Evolutionary conservation across 2,329 filamentous ascomycete species (phyloP), one percentile per base, ranked within the genome.

Genomic region (Apiospora rasikravindrae): DNA sequence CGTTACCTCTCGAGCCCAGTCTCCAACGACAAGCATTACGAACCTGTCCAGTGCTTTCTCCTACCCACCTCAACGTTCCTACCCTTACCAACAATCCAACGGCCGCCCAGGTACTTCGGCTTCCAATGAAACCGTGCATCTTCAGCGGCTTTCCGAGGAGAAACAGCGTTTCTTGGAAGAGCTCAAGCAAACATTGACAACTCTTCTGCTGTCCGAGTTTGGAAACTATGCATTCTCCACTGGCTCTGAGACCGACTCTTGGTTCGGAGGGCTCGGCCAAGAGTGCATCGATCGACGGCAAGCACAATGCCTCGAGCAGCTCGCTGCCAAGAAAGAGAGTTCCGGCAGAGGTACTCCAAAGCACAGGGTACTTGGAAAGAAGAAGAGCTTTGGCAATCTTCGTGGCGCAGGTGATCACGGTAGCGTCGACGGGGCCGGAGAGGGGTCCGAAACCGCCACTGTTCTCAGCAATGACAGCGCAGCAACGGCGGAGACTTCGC

Each of bases 191-290:
- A 93, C 91, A 0, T 84, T 98, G 51, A 96, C 92, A 1, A 95
- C 94, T 75, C 86, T 99, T 24, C 84, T 98, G 1, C 84, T 98
- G 37, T 98, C 96, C 69, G 96, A 99, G 80, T 86, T 98, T 4
- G 95, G 95, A 7, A 95, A 92, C 53, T 89, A 94, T 42, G 92
- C 98, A 1, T 96, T 97, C 81, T 90, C 91, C n/a, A 90, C 89
- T 69, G 96, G 96, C 3, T 97, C 95, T 57, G 96, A 99, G 83
- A 98, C 96, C 0, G 96, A 98, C 80, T 87, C 87, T 3, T 98
- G 96, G 93, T 96, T 98, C 76, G 87, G 89, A 70, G 89, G 89
- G 19, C 81, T 95, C 8, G 90, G 90, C 2, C 88, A 92, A 76
- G 85, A 92, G 75, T 92, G 90, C 78, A 90, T 91, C 70, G 89